These are phyloP conservation scores for Pichia sp. DNA, from an alignment of 1,139 yeast species.

Conservation along the genomic window DNA sequence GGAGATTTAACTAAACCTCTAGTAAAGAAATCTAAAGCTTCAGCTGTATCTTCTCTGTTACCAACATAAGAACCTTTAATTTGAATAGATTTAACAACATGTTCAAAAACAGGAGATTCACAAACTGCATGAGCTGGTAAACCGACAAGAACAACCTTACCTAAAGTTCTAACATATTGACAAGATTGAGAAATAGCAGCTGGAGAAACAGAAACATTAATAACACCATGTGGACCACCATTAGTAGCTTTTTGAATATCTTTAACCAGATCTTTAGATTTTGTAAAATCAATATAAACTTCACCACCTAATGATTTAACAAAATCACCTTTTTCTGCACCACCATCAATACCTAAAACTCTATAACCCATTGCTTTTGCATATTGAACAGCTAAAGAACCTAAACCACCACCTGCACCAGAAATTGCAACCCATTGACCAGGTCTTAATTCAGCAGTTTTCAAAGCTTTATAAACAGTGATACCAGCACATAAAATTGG, in stretches of 20 bases:
- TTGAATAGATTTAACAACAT: conserved; percentile 58
- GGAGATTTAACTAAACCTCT: conserved; percentile 69
- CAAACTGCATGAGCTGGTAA: conserved; percentile 69
- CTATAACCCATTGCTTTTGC: conserved; percentile 72
- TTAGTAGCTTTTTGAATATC: conserved; percentile 52
- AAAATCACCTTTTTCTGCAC: conserved; percentile 56
- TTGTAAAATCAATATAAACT: conserved; percentile 57
- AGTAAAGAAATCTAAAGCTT: conserved; percentile 66
- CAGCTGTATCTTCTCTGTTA: conserved; percentile 73
- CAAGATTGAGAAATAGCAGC: conserved; percentile 59
- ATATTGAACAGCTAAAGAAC: conserved; percentile 68
- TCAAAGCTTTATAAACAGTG: conserved; percentile 72
- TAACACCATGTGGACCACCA: conserved; percentile 75
- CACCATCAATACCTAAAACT: conserved; percentile 72
- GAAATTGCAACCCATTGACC: conserved; percentile 76
- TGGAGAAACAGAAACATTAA: conserved; percentile 69
- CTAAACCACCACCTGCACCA: conserved; percentile 79
- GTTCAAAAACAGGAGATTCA: conserved; percentile 55
- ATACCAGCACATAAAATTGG: conserved; percentile 80
- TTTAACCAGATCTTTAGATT: conserved; percentile 48
- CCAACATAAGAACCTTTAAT: conserved; percentile 75
- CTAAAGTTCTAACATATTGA: conserved; percentile 59
- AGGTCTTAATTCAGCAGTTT: conserved; percentile 53
- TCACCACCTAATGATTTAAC: conserved; percentile 61
- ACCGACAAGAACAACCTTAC: conserved; percentile 70